Evolutionary conservation across 1,139 yeast genomes (phyloP).

Genomic region (Kluyveromyces sp.): DNA sequence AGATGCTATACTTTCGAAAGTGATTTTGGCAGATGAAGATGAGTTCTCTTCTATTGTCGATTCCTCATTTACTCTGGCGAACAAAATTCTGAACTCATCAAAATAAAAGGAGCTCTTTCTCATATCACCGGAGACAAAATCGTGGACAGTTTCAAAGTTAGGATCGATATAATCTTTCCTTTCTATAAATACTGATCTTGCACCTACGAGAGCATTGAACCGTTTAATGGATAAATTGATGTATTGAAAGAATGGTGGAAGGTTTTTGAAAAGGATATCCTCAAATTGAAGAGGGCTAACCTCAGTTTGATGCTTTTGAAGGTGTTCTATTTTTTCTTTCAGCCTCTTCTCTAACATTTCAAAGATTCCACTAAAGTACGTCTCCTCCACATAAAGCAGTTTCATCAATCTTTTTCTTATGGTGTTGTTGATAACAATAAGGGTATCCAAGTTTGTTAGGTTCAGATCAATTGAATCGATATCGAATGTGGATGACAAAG

Average conservation of each 20-base stretch:
- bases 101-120: conserved; percentile 33
- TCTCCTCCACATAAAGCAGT: conserved; percentile 24
- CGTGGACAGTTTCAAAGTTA: conserved; percentile 36
- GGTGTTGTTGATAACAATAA: conserved; percentile 33
- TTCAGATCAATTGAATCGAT: conserved; percentile 24
- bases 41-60: not conserved
- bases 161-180: conserved; percentile 32
- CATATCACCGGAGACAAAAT: conserved; percentile 38
- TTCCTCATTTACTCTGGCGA: conserved; percentile 10
- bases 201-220: conserved; percentile 41
- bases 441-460: conserved; percentile 29
- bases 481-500: conserved; percentile 13
- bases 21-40: not conserved
- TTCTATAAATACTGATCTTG: conserved; percentile 55
- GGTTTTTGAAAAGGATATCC: conserved; percentile 33
- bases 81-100: conserved; percentile 22
- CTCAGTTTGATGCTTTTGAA: not conserved
- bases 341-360: conserved; percentile 43
- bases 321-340: conserved; percentile 18
- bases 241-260: conserved; percentile 46
- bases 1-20: conserved; percentile 13
- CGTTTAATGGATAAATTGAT: conserved; percentile 33
- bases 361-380: conserved; percentile 31
- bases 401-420: conserved; percentile 24
- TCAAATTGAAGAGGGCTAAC: not conserved